Evolutionary conservation across 345 rosid genomes (phyloP), one percentile per base, ranked within the genome.

Genomic region (Arabis hirsuta): DNA sequence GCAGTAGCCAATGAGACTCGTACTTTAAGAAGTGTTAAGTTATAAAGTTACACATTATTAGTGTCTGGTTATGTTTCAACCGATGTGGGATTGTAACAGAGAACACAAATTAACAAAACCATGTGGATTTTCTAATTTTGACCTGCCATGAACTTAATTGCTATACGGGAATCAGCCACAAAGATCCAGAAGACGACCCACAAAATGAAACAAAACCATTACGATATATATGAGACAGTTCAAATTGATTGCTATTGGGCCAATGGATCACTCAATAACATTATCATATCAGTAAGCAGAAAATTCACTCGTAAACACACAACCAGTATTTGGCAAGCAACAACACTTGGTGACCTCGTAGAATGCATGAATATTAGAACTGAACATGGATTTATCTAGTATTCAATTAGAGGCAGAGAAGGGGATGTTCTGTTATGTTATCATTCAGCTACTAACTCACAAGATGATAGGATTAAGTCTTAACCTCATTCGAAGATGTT

Each of bases 401-500:
- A n/a, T 48, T 41, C 5, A 12, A 44, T 34, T 55, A 43, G 42
- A 53, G 38, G 72, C n/a, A 55, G 55, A 38, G 72, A 10, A 55
- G 55, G 62, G n/a, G 72, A 55, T 68, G 13, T 12, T 56, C 13
- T n/a, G 36, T 3, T 43, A 62, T 62, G 19, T 52, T 62, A 31
- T 26, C 12, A 53, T 45, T 39, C 20, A 56, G 29, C 6, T 24
- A 55, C 19, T 46, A 65, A 46, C 4, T 24, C 57, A 31, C 9
- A 56, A 55, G 53, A 56, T 48, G 55, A 67, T 20, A 51, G 8
- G 54, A 42, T 42, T 5, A 70, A 64, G 71, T 62, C 41, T 42
- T 48, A 63, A 76, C 79, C 76, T 76, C 76, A 45, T 76, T 76
- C 0, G 71, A 55, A 70, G 71, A 55, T 22, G 55, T 26, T 39